Evolutionary conservation across 1,284 basidiomycete genomes (phyloP).

Genomic region (Microbotryum saponariae): DNA sequence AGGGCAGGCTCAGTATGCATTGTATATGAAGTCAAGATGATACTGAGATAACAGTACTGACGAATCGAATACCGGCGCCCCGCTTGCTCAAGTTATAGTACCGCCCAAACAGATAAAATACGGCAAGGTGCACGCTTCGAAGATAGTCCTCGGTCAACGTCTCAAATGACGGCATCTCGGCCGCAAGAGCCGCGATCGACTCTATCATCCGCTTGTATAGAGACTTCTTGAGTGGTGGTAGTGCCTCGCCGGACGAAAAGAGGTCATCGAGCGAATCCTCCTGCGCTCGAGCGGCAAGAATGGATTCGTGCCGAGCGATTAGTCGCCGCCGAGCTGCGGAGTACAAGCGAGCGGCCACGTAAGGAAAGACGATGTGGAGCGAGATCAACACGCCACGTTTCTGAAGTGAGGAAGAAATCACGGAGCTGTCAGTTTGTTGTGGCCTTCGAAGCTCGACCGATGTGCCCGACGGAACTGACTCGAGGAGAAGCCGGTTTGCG

Average conservation of each 20-base stretch:
- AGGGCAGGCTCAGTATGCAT: neutral
- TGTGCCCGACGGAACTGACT: constrained; percentile 23
- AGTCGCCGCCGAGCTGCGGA: constrained; percentile 25
- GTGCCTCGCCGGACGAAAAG: constrained; percentile 9
- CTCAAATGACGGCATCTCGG: constrained; percentile 37
- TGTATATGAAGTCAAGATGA: too few species aligned
- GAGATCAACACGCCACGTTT: constrained; percentile 36
- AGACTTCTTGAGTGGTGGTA: neutral
- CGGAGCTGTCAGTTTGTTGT: too few species aligned
- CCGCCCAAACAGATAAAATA: constrained; percentile 43
- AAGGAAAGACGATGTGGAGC: constrained; percentile 39
- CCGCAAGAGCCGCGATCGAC: constrained; percentile 8
- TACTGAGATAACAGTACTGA: constrained; percentile 9
- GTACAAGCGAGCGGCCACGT: constrained; percentile 36
- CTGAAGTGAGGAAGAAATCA: constrained; percentile 6
- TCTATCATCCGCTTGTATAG: constrained; percentile 8
- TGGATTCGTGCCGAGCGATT: constrained; percentile 25
- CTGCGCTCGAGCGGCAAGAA: constrained; percentile 2
- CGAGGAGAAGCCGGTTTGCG: constrained; percentile 34
- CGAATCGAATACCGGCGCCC: constrained; percentile 38
- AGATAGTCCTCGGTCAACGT: constrained; percentile 38
- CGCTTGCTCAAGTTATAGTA: constrained; percentile 43
- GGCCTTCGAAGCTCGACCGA: too few species aligned
- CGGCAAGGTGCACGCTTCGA: constrained; percentile 40
- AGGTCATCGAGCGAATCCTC: constrained; percentile 19